Base-by-base conservation (phyloP, 257 asterid species). In the Nyctanthes arbortristis region DNA sequence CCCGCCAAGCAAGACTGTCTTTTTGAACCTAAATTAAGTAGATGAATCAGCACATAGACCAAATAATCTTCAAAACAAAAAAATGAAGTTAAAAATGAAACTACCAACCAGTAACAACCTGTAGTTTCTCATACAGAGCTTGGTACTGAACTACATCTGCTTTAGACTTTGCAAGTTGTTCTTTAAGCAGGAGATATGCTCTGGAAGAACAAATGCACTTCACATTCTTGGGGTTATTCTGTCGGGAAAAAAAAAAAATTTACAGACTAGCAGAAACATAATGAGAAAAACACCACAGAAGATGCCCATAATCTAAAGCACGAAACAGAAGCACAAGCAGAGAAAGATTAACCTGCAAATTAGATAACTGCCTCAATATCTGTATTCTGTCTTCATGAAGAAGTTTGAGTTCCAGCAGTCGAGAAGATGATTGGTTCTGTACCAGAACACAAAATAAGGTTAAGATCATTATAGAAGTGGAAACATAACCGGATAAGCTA, bases 1-100 rank as follows among this genome's bases (percentile, higher is more conserved):
- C 99, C 78, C 85, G 78, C 99, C 97, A 89, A 69, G 90, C 85
- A 69, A 94, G 85, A 72, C 79, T 79, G 62, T 94, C 97, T 82
- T 88, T 88, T 79, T 94, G 95, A 66, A 89, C 87, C 99, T 94
- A 75, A 74, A 70, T 34, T 40, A 65, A 70, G 36, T 36, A 43
- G 43, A 64, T 56, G 60, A 69, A 59, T 75, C 52, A 75, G 76
- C 36, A 77, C 47, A 70, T 25, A 36, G 22, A 10, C 27, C 22
- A 10, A 29, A 67, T 74, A 63, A 47, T 27, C 39, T 77, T 45
- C n/a, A 14, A 66, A 32, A 34, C 73, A 31, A 59, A 65, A 29
- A 60, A 72, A 62, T 30, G 63, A 63, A 74, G 33, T 54, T 36
- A 78, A 60, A 70, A 70, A 72, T n/a, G 72, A 78, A 78, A 72